These are phyloP conservation scores for Trametes maxima DNA, from an alignment of 768 basidiomycete species.

Conservation along the genomic window DNA sequence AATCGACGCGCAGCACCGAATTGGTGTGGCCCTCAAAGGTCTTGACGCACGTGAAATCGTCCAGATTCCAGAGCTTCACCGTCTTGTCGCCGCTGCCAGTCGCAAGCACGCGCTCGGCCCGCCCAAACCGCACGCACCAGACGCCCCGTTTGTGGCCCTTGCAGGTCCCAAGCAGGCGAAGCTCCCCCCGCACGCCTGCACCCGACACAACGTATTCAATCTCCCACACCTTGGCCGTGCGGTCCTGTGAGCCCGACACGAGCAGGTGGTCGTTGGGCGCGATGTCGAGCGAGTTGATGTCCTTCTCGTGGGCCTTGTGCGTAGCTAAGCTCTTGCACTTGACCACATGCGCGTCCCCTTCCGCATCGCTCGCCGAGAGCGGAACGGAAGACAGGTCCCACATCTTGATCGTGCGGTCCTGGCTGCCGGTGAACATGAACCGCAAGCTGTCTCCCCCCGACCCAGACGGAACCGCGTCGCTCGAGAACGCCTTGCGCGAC, in stretches of 20 bases:
- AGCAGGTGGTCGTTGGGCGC: slow-evolving; percentile 87
- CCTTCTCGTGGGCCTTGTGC: slow-evolving; percentile 94
- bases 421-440: slow-evolving; percentile 94
- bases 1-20: slow-evolving; percentile 92
- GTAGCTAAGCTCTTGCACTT: slow-evolving; percentile 82
- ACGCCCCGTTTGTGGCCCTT: slow-evolving; percentile 97
- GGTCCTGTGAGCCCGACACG: slow-evolving; percentile 95
- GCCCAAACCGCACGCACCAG: slow-evolving; percentile 91
- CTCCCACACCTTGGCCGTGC: slow-evolving; percentile 87
- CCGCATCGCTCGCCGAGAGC: slow-evolving; percentile 14
- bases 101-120: slow-evolving; percentile 80
- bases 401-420: slow-evolving; percentile 98
- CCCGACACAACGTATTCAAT: slow-evolving; percentile 56
- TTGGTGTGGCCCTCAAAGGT: slow-evolving; percentile 99
- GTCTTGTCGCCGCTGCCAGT: slow-evolving; percentile 96
- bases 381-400: slow-evolving; percentile 80
- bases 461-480: slow-evolving; percentile 25
- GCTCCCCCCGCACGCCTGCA: slow-evolving; percentile 55
- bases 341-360: slow-evolving; percentile 32
- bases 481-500: slow-evolving; percentile 51
- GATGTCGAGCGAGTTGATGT: slow-evolving; percentile 95
- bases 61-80: slow-evolving; percentile 90
- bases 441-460: slow-evolving; percentile 34
- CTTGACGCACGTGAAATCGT: slow-evolving; percentile 91
- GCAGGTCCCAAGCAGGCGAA: slow-evolving; percentile 81